phyloP scores from a whole-genome alignment of 2,329 filamentous ascomycete genomes.

The Ophiocordyceps unilateralis region DNA sequence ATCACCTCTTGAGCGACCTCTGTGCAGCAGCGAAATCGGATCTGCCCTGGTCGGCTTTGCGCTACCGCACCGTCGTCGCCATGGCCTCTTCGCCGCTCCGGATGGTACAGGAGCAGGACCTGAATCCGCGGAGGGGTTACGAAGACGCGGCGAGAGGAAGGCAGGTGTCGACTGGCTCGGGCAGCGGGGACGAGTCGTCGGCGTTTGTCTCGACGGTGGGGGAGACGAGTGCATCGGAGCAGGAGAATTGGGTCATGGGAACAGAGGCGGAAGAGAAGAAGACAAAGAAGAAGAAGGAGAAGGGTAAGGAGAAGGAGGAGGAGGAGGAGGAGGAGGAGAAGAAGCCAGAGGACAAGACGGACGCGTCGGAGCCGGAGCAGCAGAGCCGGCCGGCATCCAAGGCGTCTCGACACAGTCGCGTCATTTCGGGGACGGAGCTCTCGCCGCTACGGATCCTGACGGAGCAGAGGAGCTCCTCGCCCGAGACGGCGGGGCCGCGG shows the following conservation, averaged over 20 bases:
- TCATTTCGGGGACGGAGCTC: constrained; percentile 38
- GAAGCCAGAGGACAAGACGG: too few relatives aligned
- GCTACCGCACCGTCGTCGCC: not conserved
- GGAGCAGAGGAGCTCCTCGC: constrained; percentile 11
- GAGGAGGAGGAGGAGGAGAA: too few relatives aligned
- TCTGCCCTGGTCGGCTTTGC: not conserved
- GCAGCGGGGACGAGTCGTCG: constrained; percentile 8
- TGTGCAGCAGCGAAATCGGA: too few relatives aligned
- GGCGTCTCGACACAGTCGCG: constrained; percentile 28
- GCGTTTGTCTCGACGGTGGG: constrained; percentile 13
- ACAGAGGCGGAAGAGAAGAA: too few relatives aligned
- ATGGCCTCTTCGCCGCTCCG: constrained; percentile 1
- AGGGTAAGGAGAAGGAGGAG: too few relatives aligned
- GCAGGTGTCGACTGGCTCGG: not conserved
- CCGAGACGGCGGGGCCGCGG: constrained; percentile 10
- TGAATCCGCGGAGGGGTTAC: not conserved
- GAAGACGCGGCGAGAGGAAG: not conserved
- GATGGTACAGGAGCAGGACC: constrained; percentile 10
- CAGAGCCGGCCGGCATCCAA: constrained; percentile 23
- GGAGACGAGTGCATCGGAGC: constrained; percentile 15
- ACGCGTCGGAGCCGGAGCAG: not conserved
- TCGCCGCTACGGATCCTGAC: constrained; percentile 40
- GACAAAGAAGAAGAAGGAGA: too few relatives aligned
- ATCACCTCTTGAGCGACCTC: too few relatives aligned
- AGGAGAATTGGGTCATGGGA: constrained; percentile 24